A percentile compares a stretch with the other conserved stretches of the same genome.
These are phyloP conservation scores for Amanita thiersii DNA, from an alignment of 768 basidiomycete genomes.

Conservation along the genomic window DNA sequence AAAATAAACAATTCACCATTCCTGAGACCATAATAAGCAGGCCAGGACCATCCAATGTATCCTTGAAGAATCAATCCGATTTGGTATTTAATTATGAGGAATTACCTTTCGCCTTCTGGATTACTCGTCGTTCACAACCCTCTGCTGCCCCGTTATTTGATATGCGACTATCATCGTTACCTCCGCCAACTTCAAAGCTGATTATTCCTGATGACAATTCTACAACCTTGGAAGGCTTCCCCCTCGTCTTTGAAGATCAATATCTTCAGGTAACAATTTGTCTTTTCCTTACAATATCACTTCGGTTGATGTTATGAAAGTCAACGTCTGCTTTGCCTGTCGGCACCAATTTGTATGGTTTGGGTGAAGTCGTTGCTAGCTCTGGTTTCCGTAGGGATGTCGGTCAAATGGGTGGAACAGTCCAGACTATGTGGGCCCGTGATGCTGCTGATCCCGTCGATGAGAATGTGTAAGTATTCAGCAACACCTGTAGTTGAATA, in stretches of 20 bases:
- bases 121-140: conserved; percentile 58
- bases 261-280: conserved; percentile 51
- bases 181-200: conserved; percentile 49
- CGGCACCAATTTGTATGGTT: conserved; percentile 67
- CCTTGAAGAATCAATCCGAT: conserved; percentile 39
- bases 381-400: conserved; percentile 63
- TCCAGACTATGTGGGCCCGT: conserved; percentile 64
- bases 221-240: conserved; percentile 54
- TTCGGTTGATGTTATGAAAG: conserved; percentile 18
- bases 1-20: conserved; percentile 55
- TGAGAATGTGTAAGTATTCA: conserved; percentile 52
- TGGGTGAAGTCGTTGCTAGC: conserved; percentile 66
- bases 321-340: conserved; percentile 61
- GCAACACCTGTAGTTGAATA: not conserved
- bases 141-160: conserved; percentile 56
- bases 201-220: conserved; percentile 41
- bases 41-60: conserved; percentile 25
- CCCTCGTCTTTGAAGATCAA: conserved; percentile 72
- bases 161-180: conserved; percentile 56
- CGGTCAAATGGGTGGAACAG: conserved; percentile 44
- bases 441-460: conserved; percentile 58
- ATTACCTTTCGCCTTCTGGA: conserved; percentile 73
- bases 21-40: conserved; percentile 44
- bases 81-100: conserved; percentile 60
- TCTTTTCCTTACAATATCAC: not conserved